Conservation (phyloP, 1,284 basidiomycete species). For the Ustilago tritici region DNA sequence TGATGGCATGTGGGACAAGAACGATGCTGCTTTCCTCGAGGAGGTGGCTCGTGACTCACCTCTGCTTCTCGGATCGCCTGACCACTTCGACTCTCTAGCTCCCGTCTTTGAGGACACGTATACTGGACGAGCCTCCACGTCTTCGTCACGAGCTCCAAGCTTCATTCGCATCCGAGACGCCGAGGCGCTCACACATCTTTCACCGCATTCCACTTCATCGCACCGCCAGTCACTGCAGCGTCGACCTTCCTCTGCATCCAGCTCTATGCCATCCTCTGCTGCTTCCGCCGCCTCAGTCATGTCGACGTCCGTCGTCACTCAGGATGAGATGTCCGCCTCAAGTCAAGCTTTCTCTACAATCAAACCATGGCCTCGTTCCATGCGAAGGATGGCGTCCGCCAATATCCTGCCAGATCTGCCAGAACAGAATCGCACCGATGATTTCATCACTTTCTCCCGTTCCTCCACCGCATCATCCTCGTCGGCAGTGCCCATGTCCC, state of each 20-base stretch:
- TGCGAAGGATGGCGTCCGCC: slow-evolving; percentile 23
- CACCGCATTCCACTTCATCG: not conserved
- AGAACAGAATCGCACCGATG: slow-evolving; percentile 27
- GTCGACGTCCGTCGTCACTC: slow-evolving; percentile 8
- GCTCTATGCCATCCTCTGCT: slow-evolving; percentile 16
- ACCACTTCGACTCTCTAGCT: slow-evolving; percentile 24
- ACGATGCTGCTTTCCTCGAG: slow-evolving; percentile 51
- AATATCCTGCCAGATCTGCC: slow-evolving; percentile 36
- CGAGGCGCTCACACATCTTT: not conserved
- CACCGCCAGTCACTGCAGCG: slow-evolving; percentile 9
- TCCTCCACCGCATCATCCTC: slow-evolving; percentile 27
- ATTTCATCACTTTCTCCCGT: slow-evolving; percentile 10
- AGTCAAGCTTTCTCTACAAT: not conserved
- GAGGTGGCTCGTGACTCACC: slow-evolving; percentile 42
- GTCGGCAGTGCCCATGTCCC: slow-evolving; percentile 1
- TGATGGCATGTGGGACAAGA: slow-evolving; percentile 51
- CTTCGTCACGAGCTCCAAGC: slow-evolving; percentile 13
- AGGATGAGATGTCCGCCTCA: slow-evolving; percentile 11
- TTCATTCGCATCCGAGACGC: slow-evolving; percentile 3
- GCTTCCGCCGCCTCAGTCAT: slow-evolving; percentile 18
- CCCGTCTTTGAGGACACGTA: slow-evolving; percentile 16
- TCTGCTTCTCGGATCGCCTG: slow-evolving; percentile 11
- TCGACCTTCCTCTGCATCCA: slow-evolving; percentile 10
- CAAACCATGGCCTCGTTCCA: slow-evolving; percentile 17
- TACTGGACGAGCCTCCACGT: slow-evolving; percentile 4